Percentiles rank a stretch among this genome's conserved stretches.
These are phyloP conservation scores for Sanghuangporus sanghuang DNA, from an alignment of 1,284 basidiomycete species.

Conservation along the genomic window DNA sequence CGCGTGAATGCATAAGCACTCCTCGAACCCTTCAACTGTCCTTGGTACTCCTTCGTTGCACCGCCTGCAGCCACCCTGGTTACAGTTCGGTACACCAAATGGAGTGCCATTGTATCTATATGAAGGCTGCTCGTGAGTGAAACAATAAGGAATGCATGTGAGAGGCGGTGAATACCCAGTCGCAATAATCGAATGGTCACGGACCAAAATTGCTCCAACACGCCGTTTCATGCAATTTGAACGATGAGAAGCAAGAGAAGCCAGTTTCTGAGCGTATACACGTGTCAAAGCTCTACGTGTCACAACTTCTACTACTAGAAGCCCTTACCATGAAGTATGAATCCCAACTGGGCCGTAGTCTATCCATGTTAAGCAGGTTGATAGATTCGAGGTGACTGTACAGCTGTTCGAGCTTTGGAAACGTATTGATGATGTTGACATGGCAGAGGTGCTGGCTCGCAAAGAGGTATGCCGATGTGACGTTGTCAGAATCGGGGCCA, in stretches of 20 bases:
- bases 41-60: slow-evolving; percentile 64
- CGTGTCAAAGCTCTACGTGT: slow-evolving; percentile 9
- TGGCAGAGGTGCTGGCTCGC: slow-evolving; percentile 19
- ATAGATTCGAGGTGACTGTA: slow-evolving; percentile 62
- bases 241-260: slow-evolving; percentile 79
- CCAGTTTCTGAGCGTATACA: slow-evolving; percentile 9
- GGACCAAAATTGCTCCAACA: slow-evolving; percentile 89
- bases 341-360: slow-evolving; percentile 88
- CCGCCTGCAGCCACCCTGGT: slow-evolving; percentile 79
- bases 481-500: slow-evolving; percentile 33
- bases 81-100: slow-evolving; percentile 82
- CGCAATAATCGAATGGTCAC: slow-evolving; percentile 84
- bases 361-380: slow-evolving; percentile 65
- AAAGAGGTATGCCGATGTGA: slow-evolving; percentile 24
- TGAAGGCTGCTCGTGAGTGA: slow-evolving; percentile 3
- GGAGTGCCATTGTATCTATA: slow-evolving; percentile 98
- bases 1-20: slow-evolving; percentile 95
- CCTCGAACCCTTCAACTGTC: slow-evolving; percentile 52
- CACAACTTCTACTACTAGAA: not conserved
- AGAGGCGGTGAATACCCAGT: slow-evolving; percentile 56
- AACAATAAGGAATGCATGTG: not conserved
- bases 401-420: slow-evolving; percentile 49
- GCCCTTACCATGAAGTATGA: slow-evolving; percentile 86
- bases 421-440: slow-evolving; percentile 71
- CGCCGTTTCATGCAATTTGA: slow-evolving; percentile 99